Evolutionary conservation across 2,329 filamentous ascomycete genomes (phyloP), one percentile per base, ranked within the genome.

Genomic region (Talaromyces sp.): DNA sequence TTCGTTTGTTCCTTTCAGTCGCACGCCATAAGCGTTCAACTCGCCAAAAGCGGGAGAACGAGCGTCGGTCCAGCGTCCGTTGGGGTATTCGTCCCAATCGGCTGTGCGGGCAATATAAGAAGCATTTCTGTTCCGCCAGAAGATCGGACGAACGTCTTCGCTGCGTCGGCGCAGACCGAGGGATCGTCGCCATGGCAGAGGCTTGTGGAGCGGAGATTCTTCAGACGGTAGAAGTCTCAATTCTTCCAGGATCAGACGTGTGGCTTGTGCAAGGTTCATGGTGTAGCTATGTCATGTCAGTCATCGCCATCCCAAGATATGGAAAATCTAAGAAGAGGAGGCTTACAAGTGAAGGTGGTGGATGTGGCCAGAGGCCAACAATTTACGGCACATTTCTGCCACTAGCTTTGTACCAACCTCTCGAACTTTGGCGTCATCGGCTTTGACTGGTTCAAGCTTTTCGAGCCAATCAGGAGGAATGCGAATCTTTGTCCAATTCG

Each of bases 31-130:
- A 9, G 92, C 89, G 78, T 98, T 94, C 61, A 98, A 83, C 78
- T 97, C 93, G 73, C 95, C 95, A 74, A 97, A 99, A 60, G 95
- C 95, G 67, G 95, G 95, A 66, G 94, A 98, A 69, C 95, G 87
- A 61, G 93, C 94, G 78, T 99, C 95, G 79, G 95, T 96, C 95
- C 95, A 99, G 78, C 95, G 90, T 56, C 95, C 95, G 83, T 99
- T 99, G 64, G 95, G 95, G 73, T 97, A 99, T 78, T 99, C 95
- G 73, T 99, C 95, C 95, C 95, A 99, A 71, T 97, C 94, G 76
- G 97, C 93, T 0, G 95, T 99, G 63, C 95, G 92, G 64, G 92
- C 89, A 63, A 99, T 89, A 73, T 99, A 99, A 3, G 93, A 97
- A 75, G 95, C 93, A 80, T 96, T 95, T 66, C 95, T 88, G 80